phyloP scores from a whole-genome alignment of 1,284 basidiomycete species.

The Xanthoconium separans region DNA sequence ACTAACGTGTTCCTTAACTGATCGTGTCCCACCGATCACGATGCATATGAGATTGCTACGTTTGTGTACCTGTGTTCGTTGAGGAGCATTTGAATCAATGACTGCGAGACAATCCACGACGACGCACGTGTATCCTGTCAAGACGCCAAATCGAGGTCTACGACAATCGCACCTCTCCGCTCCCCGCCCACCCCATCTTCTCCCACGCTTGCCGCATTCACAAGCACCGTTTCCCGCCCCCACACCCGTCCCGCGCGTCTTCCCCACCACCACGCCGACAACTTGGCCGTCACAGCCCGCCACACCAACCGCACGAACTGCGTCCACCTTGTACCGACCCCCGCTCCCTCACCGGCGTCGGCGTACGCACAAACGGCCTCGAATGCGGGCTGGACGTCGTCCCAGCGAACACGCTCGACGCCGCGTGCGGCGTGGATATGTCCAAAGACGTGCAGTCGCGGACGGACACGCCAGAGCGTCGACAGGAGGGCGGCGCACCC shows the following conservation, averaged over 20 bases:
- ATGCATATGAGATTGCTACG: background rate
- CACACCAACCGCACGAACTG: constrained; percentile 14
- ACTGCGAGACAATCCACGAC: background rate
- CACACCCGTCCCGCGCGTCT: constrained; percentile 6
- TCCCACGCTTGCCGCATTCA: constrained; percentile 13
- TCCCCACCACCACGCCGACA: constrained; percentile 16
- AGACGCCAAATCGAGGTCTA: constrained; percentile 12
- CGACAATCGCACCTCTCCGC: constrained; percentile 11
- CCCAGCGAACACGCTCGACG: constrained; percentile 6
- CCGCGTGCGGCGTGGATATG: constrained; percentile 12
- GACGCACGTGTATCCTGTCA: background rate
- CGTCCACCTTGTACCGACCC: background rate
- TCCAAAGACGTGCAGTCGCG: constrained; percentile 12
- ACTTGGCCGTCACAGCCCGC: constrained; percentile 9
- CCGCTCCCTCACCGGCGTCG: background rate
- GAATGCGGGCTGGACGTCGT: constrained; percentile 15
- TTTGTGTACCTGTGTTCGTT: too few species aligned
- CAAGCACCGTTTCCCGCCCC: constrained; percentile 15
- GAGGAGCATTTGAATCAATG: too few species aligned
- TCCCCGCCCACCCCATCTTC: background rate
- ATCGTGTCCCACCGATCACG: background rate
- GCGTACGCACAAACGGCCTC: constrained; percentile 9
- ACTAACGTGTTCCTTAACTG: background rate
- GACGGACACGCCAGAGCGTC: constrained; percentile 16
- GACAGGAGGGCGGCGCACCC: constrained; percentile 13